These are phyloP conservation scores for Candida sakaeoensis DNA, from an alignment of 805 yeast genomes.

Conservation along the genomic window DNA sequence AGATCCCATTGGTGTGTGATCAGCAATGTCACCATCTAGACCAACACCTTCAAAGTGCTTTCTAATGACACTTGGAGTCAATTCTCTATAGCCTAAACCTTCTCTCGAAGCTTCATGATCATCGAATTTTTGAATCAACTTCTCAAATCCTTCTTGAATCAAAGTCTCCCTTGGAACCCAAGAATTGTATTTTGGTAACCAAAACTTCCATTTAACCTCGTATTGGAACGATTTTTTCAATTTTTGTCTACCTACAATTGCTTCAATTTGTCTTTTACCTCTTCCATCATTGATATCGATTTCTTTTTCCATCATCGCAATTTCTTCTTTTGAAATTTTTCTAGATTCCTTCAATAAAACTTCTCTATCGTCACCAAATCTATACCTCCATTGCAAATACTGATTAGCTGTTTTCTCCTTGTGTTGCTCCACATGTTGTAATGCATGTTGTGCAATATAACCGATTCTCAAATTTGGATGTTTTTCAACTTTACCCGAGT, in stretches of 20 bases:
- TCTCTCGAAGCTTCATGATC: slow-evolving; percentile 48
- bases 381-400: slow-evolving; percentile 97
- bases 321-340: slow-evolving; percentile 72
- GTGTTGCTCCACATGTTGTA: slow-evolving; percentile 95
- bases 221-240: slow-evolving; percentile 95
- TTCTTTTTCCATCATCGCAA: slow-evolving; percentile 69
- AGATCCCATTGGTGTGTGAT: slow-evolving; percentile 95
- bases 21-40: slow-evolving; percentile 95
- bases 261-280: slow-evolving; percentile 87
- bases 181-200: slow-evolving; percentile 90
- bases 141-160: slow-evolving; percentile 55
- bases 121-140: slow-evolving; percentile 42
- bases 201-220: slow-evolving; percentile 83
- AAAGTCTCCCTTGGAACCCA: slow-evolving; percentile 87
- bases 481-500: slow-evolving; percentile 87
- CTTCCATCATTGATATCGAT: slow-evolving; percentile 82
- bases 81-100: slow-evolving; percentile 45
- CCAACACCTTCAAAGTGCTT: slow-evolving; percentile 98
- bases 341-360: slow-evolving; percentile 90
- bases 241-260: slow-evolving; percentile 95
- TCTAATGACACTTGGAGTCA: slow-evolving; percentile 86
- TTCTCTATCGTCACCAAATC: slow-evolving; percentile 97
- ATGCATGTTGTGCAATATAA: slow-evolving; percentile 97
- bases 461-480: slow-evolving; percentile 98
- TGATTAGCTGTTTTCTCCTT: slow-evolving; percentile 97